Evolutionary conservation across 176 grass and related monocot species (phyloP), one percentile per base, ranked within the genome.

Genomic region (Avena atlantica): DNA sequence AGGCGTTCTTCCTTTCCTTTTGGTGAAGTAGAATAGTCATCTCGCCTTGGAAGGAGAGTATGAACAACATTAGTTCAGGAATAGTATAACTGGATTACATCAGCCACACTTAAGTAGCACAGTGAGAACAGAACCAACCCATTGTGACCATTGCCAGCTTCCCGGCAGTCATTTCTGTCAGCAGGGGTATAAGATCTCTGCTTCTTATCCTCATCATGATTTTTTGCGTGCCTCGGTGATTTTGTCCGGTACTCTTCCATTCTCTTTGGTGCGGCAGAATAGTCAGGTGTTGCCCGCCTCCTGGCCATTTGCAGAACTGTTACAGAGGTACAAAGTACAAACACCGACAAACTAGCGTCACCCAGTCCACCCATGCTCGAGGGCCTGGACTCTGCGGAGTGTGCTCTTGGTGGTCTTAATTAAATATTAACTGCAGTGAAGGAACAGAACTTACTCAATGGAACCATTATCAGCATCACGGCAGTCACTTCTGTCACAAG

Each of bases 11-110:
- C 83, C 84, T 92, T 92, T 82, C 64, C 83, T 19, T 76, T 70
- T 66, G 93, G 93, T 20, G 96, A 98, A 70, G 84, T 81, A 86
- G 88, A 91, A 62, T 90, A 48, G 42, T 98, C 80, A 17, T 31
- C 73, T 76, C 14, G 73, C 73, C 73, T 76, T 76, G 73, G 23
- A 51, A 76, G 12, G 23, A 76, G 47, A 76, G 73, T 51, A 53
- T 29, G 73, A 27, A 76, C 48, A 31, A 31, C 42, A 53, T 48
- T 70, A 83, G 36, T 71, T 47, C 49, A 20, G 9, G 12, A 81
- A 31, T 61, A 17, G 40, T 55, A 81, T 48, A 81, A 68, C 20
- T 76, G 64, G 19, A 79, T 52, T 12, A 56, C 1, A 8, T 13
- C 61, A 70, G 0, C 48, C 12, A 51, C 48, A 79, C 29, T 44